Evolutionary conservation across 805 yeast genomes (phyloP).

Genomic region (Scheffersomyces lignosus): DNA sequence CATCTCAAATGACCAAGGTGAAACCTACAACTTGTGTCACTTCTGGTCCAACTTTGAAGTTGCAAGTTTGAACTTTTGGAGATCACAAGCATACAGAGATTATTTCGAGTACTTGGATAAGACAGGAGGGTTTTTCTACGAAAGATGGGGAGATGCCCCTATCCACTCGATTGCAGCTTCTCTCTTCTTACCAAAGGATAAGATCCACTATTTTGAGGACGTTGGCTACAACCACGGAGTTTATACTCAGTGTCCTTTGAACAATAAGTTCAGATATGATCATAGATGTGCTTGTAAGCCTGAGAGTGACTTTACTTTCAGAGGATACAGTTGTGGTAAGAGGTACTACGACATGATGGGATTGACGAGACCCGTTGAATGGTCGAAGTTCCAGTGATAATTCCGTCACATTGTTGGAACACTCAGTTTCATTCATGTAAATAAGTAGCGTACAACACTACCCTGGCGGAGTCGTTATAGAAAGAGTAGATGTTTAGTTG

Average conservation of each 20-base stretch:
- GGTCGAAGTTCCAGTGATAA: constrained; percentile 20
- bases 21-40: constrained; percentile 76
- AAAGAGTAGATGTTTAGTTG: no score
- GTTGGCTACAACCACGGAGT: constrained; percentile 85
- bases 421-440: not conserved
- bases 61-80: constrained; percentile 72
- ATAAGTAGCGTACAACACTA: not conserved
- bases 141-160: constrained; percentile 95
- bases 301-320: constrained; percentile 72
- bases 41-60: constrained; percentile 92
- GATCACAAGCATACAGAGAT: constrained; percentile 64
- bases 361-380: constrained; percentile 29
- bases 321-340: constrained; percentile 33
- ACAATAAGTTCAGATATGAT: constrained; percentile 51
- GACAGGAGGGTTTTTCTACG: constrained; percentile 87
- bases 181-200: constrained; percentile 65
- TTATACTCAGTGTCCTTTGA: constrained; percentile 76
- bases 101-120: constrained; percentile 75
- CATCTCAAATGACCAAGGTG: constrained; percentile 67
- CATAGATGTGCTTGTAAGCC: constrained; percentile 76
- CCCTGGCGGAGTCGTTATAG: no score
- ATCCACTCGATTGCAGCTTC: constrained; percentile 87
- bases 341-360: constrained; percentile 31
- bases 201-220: constrained; percentile 78
- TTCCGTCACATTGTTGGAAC: not conserved